Conservation (phyloP, 2,329 filamentous ascomycete genomes). For the Chalara sp. region DNA sequence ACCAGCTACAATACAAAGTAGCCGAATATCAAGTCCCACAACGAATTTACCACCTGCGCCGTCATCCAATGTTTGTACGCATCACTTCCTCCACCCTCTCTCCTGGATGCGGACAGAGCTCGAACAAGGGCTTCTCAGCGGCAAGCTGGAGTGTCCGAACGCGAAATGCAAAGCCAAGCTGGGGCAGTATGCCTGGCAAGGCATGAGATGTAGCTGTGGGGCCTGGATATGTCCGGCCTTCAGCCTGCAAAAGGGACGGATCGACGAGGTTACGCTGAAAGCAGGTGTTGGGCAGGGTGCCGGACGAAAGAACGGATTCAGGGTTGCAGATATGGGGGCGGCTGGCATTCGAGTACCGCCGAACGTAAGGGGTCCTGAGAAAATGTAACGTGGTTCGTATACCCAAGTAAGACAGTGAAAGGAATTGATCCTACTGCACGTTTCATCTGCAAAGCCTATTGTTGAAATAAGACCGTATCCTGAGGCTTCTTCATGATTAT, state of each 20-base stretch:
- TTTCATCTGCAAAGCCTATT: too few species aligned
- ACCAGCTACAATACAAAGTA: constrained; percentile 8
- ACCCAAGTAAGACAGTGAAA: too few species aligned
- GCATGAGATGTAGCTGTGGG: constrained; percentile 84
- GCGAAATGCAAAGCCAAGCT: constrained; percentile 72
- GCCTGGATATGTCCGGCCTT: constrained; percentile 90
- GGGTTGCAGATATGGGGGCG: neutral
- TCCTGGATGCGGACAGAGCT: constrained; percentile 90
- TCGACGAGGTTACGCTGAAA: constrained; percentile 54
- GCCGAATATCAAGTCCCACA: constrained; percentile 20
- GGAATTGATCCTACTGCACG: too few species aligned
- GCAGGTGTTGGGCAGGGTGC: constrained; percentile 6
- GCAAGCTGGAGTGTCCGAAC: constrained; percentile 78
- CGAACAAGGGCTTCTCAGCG: constrained; percentile 74
- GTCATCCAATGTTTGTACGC: constrained; percentile 53
- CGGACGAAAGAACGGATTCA: constrained; percentile 5
- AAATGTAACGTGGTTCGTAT: neutral
- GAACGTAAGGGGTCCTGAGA: constrained; percentile 29
- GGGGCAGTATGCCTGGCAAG: constrained; percentile 94
- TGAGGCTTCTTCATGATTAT: too few species aligned
- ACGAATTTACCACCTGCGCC: constrained; percentile 16
- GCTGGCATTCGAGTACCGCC: constrained; percentile 50
- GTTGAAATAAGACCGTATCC: too few species aligned
- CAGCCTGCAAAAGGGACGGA: constrained; percentile 71
- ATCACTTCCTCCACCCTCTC: constrained; percentile 86